Base-by-base conservation (phyloP, 768 basidiomycete species). In the Dioszegia aurantiaca region DNA sequence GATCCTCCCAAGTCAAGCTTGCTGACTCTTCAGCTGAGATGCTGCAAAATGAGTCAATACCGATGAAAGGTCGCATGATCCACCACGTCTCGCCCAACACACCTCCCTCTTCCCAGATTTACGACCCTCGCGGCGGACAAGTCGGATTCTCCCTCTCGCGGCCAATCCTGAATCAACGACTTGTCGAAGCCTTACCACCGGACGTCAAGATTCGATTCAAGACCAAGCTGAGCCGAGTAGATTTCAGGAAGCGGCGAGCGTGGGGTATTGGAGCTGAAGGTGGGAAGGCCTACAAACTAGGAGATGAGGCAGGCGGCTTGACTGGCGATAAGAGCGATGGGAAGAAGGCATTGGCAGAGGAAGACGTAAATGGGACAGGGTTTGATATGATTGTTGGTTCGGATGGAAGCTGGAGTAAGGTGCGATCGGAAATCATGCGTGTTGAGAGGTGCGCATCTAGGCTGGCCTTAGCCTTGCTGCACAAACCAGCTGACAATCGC, bases 11-110 rank as follows among this genome's bases (percentile, higher is more conserved):
- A n/a, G n/a, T 5, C 21, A 24, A 30, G 31, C 17, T 6, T 21
- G 57, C 60, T 39, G 62, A 69, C 31, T 5, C 11, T 60, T 56
- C 26, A 55, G 84, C 87, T 24, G 81, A 84, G 54, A 81, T 85
- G 60, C 87, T 93, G 70, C 77, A 94, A 67, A 79, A 85, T 65
- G 81, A 84, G 28, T 87, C 86, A 39, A 92, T 97, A 78, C 92
- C 92, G 65, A 93, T 98, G 91, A 85, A 82, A 67, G 93, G 91
- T 42, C 83, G 94, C 49, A 94, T 97, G 90, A 90, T 98, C 63
- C 94, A 98, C 79, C 84, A 85, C 69, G 70, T 75, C 31, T 44
- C 43, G 23, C 39, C 39, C 60, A 79, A 83, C 65, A 88, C 89
- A 58, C 82, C 82, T 24, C 80, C 83, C 63, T 84, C 89, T 69